Percentiles rank a stretch among this genome's conserved stretches.
Conservation (phyloP, 805 yeast species). For the Aciculoconidium aculeatum region DNA sequence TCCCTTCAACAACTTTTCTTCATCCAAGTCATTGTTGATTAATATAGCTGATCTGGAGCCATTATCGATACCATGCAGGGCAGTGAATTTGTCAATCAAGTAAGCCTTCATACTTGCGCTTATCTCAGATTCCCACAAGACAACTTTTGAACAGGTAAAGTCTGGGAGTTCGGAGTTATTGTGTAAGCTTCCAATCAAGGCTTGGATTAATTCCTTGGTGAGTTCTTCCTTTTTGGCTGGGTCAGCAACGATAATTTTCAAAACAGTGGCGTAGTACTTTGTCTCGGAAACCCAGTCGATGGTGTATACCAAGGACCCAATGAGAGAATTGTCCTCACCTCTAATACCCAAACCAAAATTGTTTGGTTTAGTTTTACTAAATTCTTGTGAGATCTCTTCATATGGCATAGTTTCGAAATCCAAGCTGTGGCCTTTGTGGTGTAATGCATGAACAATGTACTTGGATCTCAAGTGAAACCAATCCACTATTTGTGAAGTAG, state of each 20-base stretch:
- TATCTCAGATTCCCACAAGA: conserved; percentile 32
- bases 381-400: conserved; percentile 13
- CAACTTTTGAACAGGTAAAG: conserved; percentile 14
- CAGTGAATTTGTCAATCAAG: conserved; percentile 12
- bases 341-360: conserved; percentile 26
- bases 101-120: conserved; percentile 10
- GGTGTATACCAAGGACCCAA: conserved; percentile 36
- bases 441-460: conserved; percentile 19
- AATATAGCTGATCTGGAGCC: conserved; percentile 31
- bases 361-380: conserved; percentile 21
- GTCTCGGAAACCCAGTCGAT: conserved; percentile 23
- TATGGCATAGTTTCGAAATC: conserved; percentile 16
- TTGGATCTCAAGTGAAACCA: conserved; percentile 41
- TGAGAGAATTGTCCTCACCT: conserved; percentile 11
- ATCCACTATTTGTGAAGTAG: conserved; percentile 24
- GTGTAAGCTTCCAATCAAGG: conserved; percentile 12
- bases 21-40: conserved; percentile 20
- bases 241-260: conserved; percentile 21
- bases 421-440: conserved; percentile 11
- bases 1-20: conserved; percentile 18
- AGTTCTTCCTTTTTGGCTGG: conserved; percentile 9
- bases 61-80: conserved; percentile 24
- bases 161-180: conserved; percentile 7
- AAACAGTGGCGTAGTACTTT: conserved; percentile 21
- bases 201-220: conserved; percentile 11